phyloP scores from a whole-genome alignment of 768 basidiomycete genomes.

The Jaapia argillacea region DNA sequence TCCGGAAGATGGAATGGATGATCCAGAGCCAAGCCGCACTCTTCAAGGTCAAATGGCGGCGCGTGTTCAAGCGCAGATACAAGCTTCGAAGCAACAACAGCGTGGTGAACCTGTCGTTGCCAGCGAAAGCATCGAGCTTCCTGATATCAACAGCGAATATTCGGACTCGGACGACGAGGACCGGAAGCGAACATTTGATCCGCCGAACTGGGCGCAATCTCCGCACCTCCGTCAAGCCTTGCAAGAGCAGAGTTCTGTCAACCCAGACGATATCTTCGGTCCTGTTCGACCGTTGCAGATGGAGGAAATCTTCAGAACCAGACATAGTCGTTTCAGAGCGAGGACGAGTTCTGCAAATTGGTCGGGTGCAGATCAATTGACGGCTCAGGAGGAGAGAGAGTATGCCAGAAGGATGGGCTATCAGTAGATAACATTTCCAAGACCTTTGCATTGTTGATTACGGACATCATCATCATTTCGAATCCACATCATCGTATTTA shows the following conservation, averaged over 20 bases:
- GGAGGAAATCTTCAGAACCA: conserved; percentile 85
- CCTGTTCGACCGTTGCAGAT: conserved; percentile 77
- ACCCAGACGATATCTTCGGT: conserved; percentile 90
- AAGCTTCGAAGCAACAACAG: conserved; percentile 40
- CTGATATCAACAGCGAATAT: conserved; percentile 95
- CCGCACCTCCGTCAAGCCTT: conserved; percentile 77
- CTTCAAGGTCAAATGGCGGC: conserved; percentile 65
- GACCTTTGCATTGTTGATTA: no score
- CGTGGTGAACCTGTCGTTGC: conserved; percentile 30
- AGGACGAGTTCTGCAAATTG: conserved; percentile 94
- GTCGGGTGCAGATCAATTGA: conserved; percentile 86
- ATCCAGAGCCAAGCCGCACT: conserved; percentile 47
- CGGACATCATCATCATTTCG: no score
- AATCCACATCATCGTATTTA: neutral
- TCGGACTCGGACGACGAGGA: conserved; percentile 93
- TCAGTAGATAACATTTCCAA: neutral
- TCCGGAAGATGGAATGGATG: conserved; percentile 19
- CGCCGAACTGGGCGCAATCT: conserved; percentile 87
- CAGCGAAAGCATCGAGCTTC: conserved; percentile 82
- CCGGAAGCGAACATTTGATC: conserved; percentile 58
- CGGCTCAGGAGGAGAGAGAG: conserved; percentile 72
- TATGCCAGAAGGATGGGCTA: conserved; percentile 90
- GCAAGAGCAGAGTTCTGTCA: conserved; percentile 73
- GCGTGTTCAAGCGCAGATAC: conserved; percentile 55
- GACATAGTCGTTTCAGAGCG: conserved; percentile 75